These are phyloP conservation scores for Pichia rugopelliculosa DNA, from an alignment of 805 yeast species.

Conservation along the genomic window DNA sequence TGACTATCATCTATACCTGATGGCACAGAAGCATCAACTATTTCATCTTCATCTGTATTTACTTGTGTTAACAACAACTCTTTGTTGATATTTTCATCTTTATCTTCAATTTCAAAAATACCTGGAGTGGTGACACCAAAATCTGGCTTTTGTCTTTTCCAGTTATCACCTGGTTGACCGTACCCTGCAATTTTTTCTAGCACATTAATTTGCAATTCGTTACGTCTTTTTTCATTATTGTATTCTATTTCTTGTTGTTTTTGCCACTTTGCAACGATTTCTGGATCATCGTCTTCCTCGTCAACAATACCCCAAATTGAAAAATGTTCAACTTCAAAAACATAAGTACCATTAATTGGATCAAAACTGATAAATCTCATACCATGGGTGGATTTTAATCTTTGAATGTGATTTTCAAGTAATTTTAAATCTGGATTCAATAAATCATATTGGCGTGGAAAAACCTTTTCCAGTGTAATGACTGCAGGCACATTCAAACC, in stretches of 20 bases:
- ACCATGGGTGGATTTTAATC: constrained; percentile 49
- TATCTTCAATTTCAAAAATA: constrained; percentile 17
- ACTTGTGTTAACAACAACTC: background rate
- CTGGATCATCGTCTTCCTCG: constrained; percentile 52
- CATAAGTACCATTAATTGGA: constrained; percentile 67
- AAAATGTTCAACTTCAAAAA: constrained; percentile 81
- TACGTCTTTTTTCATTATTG: constrained; percentile 15
- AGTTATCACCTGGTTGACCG: constrained; percentile 12
- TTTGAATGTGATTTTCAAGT: constrained; percentile 38
- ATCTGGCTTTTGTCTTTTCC: constrained; percentile 25
- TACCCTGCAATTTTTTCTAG: constrained; percentile 19
- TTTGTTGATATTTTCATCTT: constrained; percentile 12
- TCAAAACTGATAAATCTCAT: constrained; percentile 78
- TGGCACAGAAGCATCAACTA: constrained; percentile 8
- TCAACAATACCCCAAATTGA: constrained; percentile 89
- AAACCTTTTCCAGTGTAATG: constrained; percentile 55
- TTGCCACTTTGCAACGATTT: constrained; percentile 28
- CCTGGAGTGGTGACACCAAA: constrained; percentile 24
- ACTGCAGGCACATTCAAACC: constrained; percentile 77
- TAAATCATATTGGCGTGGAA: constrained; percentile 36
- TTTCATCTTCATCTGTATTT: background rate
- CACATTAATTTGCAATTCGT: constrained; percentile 13
- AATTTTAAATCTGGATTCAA: constrained; percentile 22
- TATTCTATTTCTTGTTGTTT: constrained; percentile 22
- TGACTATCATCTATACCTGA: background rate